Base-by-base conservation (phyloP, 345 rosid species). In the rapeseed (Brassica napus) region DNA sequence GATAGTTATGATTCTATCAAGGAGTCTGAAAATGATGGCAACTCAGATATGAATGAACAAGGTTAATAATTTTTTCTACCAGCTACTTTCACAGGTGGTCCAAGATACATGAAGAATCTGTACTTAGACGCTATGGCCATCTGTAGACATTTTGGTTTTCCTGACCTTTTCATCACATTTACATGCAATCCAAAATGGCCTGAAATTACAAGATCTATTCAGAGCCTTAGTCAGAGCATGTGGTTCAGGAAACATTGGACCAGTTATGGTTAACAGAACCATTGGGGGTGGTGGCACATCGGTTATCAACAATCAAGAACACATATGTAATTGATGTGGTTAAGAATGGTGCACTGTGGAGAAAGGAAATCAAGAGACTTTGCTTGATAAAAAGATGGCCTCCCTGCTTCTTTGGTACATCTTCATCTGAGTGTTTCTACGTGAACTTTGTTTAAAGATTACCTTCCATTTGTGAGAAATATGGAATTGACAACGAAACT, bases 241-340 rank as follows among this genome's bases (percentile, higher is more conserved):
- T 88, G 62, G 96, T 91, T 34, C 93, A 89, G 8, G 90, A 88
- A 11, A 91, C 96, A 14, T 16, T 86, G 16, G 96, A 89, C 52
- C 34, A 80, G 80, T 82, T 8, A 84, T 83, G 87, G 87, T 86
- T 79, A 80, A 84, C 74, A 67, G 90, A 26, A 92, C 94, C 10
- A 87, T 90, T 0, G 73, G 89, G 2, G 79, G 23, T 89, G 1
- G 87, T 89, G 4, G 96, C 96, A 0, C 92, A 91, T 67, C 78
- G 90, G 59, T 71, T 93, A 67, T 85, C 23, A 21, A 21, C 23
- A 21, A 21, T 21, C 23, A 21, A 21, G 23, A 21, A 21, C 23
- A 21, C 23, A 6, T 34, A 21, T 21, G 44, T 37, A 37, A 37
- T 37, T 37, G 44, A 8, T 37, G 44, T 37, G 2, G 44, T 37